Base-by-base conservation (phyloP, 129 eudicot genomes). In the Solidago caesia region DNA sequence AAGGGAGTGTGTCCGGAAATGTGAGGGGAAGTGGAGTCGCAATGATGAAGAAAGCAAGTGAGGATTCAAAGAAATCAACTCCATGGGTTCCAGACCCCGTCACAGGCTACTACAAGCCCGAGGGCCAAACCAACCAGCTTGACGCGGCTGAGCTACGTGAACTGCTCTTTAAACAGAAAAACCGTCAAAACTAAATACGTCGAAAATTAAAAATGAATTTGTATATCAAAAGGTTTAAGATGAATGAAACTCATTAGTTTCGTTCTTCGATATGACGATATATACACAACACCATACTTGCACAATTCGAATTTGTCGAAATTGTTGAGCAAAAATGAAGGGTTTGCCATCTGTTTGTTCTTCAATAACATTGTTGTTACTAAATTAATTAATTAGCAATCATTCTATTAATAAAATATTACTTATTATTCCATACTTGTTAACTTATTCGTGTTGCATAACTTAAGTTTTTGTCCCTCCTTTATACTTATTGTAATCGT, bases 11-110 rank as follows among this genome's bases (percentile, higher is more conserved):
- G 8, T 51, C 86, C 0, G 76, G 85, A 12, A 25, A 64, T 26
- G 70, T 69, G 46, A 78, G 79, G 56, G 82, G 88, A 55, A 61
- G 75, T 15, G 77, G 78, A 26, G 63, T 80, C 64, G 74, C 79
- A 75, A 42, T 81, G 89, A 73, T 77, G 79, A 80, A 80, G 63
- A 85, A 80, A 5, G 79, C 77, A 55, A 73, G 66, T 7, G 91
- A 86, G 25, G 89, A 85, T 14, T 42, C 80, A 8, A 60, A 80
- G 39, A 80, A 71, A 74, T 82, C 80, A 63, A 87, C 85, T 13
- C 39, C 96, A 7, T 92, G 96, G 96, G 92, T 86, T 45, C 96
- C 96, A 4, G 95, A 87, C 74, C 97, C 97, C 10, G 87, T 82
- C 0, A 91, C 97, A 0, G 97, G 97, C 3, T 89, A 83, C 64